These are phyloP conservation scores for Aspergillus candidus DNA, from an alignment of 2,329 filamentous ascomycete species.

Conservation along the genomic window DNA sequence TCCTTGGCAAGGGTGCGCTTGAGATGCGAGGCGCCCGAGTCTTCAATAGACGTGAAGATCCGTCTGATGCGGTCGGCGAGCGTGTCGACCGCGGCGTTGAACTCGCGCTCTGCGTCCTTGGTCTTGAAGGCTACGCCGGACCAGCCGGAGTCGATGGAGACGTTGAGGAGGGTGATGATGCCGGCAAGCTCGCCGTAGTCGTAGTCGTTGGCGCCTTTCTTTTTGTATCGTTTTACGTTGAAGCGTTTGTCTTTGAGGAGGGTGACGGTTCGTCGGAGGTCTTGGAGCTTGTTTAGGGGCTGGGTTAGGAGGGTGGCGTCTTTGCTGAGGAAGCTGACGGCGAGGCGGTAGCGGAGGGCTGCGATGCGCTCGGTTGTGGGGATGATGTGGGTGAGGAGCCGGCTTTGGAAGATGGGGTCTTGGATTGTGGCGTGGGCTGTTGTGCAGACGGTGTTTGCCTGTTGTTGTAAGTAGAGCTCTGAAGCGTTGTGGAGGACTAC, in stretches of 20 bases:
- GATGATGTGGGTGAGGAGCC: constrained; percentile 36
- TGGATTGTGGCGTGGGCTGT: constrained; percentile 30
- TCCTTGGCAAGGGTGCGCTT: constrained; percentile 71
- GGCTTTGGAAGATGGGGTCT: constrained; percentile 34
- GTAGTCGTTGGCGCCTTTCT: constrained; percentile 19
- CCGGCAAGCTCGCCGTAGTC: constrained; percentile 65
- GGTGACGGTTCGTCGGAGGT: constrained; percentile 25
- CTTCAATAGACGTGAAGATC: constrained; percentile 59
- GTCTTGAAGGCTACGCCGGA: constrained; percentile 27
- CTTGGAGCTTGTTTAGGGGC: constrained; percentile 20
- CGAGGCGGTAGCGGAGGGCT: constrained; percentile 37
- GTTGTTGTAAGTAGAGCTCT: constrained; percentile 7
- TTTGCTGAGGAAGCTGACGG: constrained; percentile 30
- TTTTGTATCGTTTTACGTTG: constrained; percentile 23
- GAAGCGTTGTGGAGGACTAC: background rate
- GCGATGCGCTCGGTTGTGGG: constrained; percentile 33
- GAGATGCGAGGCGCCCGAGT: constrained; percentile 66
- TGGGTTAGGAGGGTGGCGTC: constrained; percentile 24
- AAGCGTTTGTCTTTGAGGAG: constrained; percentile 29
- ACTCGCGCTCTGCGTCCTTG: constrained; percentile 42
- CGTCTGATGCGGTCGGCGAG: constrained; percentile 55
- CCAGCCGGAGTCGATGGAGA: constrained; percentile 63
- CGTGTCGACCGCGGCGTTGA: constrained; percentile 66
- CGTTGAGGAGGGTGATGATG: constrained; percentile 62
- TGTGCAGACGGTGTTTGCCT: constrained; percentile 27